These are phyloP conservation scores for Fusarium zealandicum DNA, from an alignment of 2,329 filamentous ascomycete species.

Conservation along the genomic window DNA sequence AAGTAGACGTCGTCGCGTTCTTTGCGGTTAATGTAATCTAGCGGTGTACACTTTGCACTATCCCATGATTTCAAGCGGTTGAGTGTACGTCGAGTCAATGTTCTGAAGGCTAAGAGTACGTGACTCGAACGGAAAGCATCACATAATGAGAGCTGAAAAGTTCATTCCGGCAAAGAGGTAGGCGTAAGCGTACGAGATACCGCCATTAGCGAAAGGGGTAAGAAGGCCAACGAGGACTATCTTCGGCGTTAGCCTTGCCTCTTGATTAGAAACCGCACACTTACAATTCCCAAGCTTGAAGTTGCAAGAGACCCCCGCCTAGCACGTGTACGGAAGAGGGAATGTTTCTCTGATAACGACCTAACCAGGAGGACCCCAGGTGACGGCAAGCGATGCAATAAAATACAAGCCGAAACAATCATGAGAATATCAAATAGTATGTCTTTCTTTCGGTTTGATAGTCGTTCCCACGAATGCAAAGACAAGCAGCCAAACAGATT, in stretches of 20 bases:
- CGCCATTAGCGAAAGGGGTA: constrained; percentile 67
- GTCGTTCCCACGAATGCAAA: constrained; percentile 65
- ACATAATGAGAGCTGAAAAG: constrained; percentile 65
- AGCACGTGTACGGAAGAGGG: constrained; percentile 60
- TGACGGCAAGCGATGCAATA: constrained; percentile 72
- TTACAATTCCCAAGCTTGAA: constrained; percentile 61
- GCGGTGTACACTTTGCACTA: constrained; percentile 59
- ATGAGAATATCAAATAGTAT: constrained; percentile 66
- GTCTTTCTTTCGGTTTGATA: constrained; percentile 51
- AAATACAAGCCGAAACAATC: constrained; percentile 77
- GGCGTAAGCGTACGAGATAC: constrained; percentile 68
- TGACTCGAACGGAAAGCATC: constrained; percentile 73
- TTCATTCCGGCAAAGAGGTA: constrained; percentile 71
- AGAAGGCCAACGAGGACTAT: constrained; percentile 70
- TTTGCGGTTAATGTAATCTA: constrained; percentile 49
- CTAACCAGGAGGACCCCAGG: constrained; percentile 75
- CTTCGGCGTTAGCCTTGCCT: background rate
- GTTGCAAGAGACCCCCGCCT: constrained; percentile 61
- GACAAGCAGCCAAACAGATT: constrained; percentile 68
- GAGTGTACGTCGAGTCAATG: constrained; percentile 73
- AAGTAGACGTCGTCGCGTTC: constrained; percentile 42
- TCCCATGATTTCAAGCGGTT: constrained; percentile 65
- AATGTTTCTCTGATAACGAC: constrained; percentile 71
- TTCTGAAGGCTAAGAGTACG: constrained; percentile 70
- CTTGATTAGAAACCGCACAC: background rate